Base-by-base conservation (phyloP, 2,329 filamentous ascomycete genomes). In the Hypoxylon sp. region DNA sequence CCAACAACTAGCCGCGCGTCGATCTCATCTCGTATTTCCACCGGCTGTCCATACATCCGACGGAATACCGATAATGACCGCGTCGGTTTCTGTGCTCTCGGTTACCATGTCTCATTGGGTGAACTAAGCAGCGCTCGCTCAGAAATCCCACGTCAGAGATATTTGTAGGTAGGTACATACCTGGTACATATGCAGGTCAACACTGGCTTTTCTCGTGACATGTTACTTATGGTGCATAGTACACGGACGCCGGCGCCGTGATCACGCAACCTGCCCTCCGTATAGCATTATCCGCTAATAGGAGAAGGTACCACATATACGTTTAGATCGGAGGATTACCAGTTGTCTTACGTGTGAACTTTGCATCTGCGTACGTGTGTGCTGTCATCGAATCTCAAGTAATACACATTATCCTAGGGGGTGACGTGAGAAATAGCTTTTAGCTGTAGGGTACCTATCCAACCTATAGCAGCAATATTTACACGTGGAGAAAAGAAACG, bases 401-500 rank as follows among this genome's bases (percentile, higher is more conserved):
- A 59, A 53, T 29, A 56, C 20, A 35, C 31, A 35, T 35, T 35
- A 35, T n/a, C n/a, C n/a, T 35, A 35, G 31, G n/a, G n/a, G n/a
- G n/a, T 29, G 31, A 35, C 31, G 29, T 17, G 15, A 4, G 3
- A 17, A 27, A n/a, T n/a, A n/a, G n/a, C n/a, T n/a, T n/a, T n/a
- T n/a, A n/a, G n/a, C n/a, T n/a, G n/a, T n/a, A n/a, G 46, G n/a
- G 29, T 18, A 17, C n/a, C 38, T 45, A 37, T 60, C 47, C 17
- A 43, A 42, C 37, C 20, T 38, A 43, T 60, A 52, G n/a, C 29
- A 40, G n/a, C n/a, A 48, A 43, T 24, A 48, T 11, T n/a, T 13
- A 15, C 24, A 55, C n/a, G 17, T 17, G 31, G 17, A 35, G 2
- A n/a, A 7, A 35, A 35, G n/a, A n/a, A n/a, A n/a, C n/a, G n/a